A percentile compares a stretch with the other conserved stretches of the same genome.
Conservation (phyloP, 108 stramenopile species). For the Cyclotella cryptica region DNA sequence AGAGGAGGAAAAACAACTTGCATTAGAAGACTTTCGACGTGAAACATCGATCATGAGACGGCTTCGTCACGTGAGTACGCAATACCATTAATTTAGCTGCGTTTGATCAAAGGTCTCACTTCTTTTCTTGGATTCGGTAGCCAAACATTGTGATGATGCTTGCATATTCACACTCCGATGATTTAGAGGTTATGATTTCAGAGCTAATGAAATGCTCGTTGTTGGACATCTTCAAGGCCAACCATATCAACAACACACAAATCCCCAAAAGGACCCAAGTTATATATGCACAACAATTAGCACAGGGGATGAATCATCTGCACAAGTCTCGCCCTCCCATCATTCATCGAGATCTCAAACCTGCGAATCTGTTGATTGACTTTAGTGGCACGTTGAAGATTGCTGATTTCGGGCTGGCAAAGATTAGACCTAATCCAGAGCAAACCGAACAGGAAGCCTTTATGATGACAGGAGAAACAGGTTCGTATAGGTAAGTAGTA, state of each 20-base stretch:
- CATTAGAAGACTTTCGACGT: slow-evolving; percentile 78
- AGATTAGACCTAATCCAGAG: slow-evolving; percentile 80
- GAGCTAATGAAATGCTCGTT: slow-evolving; percentile 89
- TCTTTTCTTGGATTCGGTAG: not conserved
- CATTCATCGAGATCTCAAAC: slow-evolving; percentile 84
- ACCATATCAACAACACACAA: slow-evolving; percentile 73
- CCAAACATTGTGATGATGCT: slow-evolving; percentile 84
- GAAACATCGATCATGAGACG: slow-evolving; percentile 81
- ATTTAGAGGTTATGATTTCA: slow-evolving; percentile 85
- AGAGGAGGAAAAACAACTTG: slow-evolving; percentile 64
- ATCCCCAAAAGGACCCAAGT: slow-evolving; percentile 72
- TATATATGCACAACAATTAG: slow-evolving; percentile 81
- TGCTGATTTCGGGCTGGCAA: slow-evolving; percentile 96
- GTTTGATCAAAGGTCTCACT: not conserved
- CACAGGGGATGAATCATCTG: slow-evolving; percentile 91
- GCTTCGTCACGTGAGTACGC: slow-evolving; percentile 62
- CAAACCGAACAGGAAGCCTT: slow-evolving; percentile 66
- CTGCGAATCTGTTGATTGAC: slow-evolving; percentile 89
- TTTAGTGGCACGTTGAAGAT: slow-evolving; percentile 91
- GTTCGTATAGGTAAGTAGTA: slow-evolving; percentile 62
- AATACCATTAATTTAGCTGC: not conserved
- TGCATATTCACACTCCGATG: slow-evolving; percentile 79
- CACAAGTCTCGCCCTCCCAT: slow-evolving; percentile 91
- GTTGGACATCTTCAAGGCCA: slow-evolving; percentile 81
- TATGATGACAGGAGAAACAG: slow-evolving; percentile 89